Evolutionary conservation across 2,329 filamentous ascomycete genomes (phyloP).

Genomic region (Trichoderma sp.): DNA sequence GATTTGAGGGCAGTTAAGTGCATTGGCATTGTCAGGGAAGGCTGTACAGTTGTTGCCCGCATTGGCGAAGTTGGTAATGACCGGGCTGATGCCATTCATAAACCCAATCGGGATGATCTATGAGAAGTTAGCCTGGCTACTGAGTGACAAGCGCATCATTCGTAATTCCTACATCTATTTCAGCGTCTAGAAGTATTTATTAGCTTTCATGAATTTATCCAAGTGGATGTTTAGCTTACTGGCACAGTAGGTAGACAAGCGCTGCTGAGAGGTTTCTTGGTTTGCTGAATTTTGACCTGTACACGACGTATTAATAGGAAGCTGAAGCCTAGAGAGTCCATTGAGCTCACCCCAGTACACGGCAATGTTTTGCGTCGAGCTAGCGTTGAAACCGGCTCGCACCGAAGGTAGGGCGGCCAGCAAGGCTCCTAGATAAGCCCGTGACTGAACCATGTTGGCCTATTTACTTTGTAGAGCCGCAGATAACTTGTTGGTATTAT

Average conservation of each 20-base stretch:
- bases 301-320: background rate
- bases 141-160: background rate
- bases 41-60: constrained; percentile 60
- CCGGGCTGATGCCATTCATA: constrained; percentile 56
- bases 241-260: background rate
- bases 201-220: background rate
- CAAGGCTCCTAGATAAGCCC: constrained; percentile 25
- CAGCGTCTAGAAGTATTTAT: background rate
- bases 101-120: constrained; percentile 64
- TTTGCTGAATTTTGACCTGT: background rate
- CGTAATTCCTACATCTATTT: background rate
- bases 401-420: constrained; percentile 34
- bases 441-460: constrained; percentile 5
- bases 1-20: constrained; percentile 55
- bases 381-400: constrained; percentile 47
- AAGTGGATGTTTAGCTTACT: background rate
- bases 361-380: constrained; percentile 56
- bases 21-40: constrained; percentile 53
- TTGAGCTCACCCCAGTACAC: constrained; percentile 63
- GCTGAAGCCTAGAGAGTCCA: background rate
- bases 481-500: background rate
- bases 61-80: constrained; percentile 65
- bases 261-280: background rate
- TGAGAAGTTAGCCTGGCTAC: background rate
- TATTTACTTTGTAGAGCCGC: background rate